phyloP scores from a whole-genome alignment of 2,329 filamentous ascomycete species.

The Seiridium cupressi region DNA sequence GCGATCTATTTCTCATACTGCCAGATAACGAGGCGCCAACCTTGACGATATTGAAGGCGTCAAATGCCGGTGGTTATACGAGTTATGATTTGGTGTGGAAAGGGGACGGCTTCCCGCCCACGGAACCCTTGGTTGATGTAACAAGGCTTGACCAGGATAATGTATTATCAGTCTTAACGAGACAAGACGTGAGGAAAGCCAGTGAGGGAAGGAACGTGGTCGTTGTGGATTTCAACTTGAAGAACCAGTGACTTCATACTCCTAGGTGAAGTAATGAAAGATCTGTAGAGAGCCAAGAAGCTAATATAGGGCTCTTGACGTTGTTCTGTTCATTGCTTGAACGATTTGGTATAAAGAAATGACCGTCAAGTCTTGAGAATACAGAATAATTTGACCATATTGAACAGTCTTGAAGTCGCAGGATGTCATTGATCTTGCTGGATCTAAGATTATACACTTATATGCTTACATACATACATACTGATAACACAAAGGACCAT shows the following conservation, averaged over 20 bases:
- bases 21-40: constrained; percentile 27
- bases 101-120: constrained; percentile 29
- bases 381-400: too few relatives aligned
- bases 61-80: constrained; percentile 23
- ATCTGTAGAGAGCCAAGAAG: too few relatives aligned
- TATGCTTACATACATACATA: too few relatives aligned
- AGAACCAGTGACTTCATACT: neutral
- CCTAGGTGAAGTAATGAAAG: too few relatives aligned
- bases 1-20: constrained; percentile 35
- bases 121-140: constrained; percentile 37
- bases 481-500: too few relatives aligned
- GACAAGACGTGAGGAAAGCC: constrained; percentile 13
- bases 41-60: constrained; percentile 31
- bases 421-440: too few relatives aligned
- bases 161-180: constrained; percentile 33
- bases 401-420: too few relatives aligned
- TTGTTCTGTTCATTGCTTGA: too few relatives aligned
- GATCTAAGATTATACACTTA: too few relatives aligned
- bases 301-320: too few relatives aligned
- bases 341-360: too few relatives aligned
- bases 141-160: constrained; percentile 32
- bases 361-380: too few relatives aligned
- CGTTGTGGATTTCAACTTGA: constrained; percentile 34
- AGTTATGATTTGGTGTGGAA: constrained; percentile 35
- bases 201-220: constrained; percentile 23